Base-by-base conservation (phyloP, 495 filamentous ascomycete species). In the Lasiosphaeriaceae sp. region DNA sequence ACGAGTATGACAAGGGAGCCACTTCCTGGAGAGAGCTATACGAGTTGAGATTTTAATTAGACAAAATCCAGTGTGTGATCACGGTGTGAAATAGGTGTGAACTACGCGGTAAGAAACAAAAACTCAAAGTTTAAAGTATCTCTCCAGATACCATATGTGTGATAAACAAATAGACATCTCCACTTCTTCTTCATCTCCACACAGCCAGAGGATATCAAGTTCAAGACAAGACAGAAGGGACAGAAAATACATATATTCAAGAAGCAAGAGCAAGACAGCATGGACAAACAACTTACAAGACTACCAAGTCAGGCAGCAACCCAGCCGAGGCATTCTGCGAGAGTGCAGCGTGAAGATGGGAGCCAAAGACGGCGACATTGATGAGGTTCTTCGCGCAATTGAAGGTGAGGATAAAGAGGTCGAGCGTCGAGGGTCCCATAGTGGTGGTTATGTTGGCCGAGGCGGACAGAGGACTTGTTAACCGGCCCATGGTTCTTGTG, bases 21-120 rank as follows among this genome's bases (percentile, higher is more conserved):
- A 96, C 80, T 71, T 98, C 94, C 73, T 98, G 92, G 14, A 98
- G 83, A 43, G 85, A 92, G 64, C 77, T 80, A 57, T n/a, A 2
- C 39, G 14, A 43, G 12, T 43, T 14, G 39, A 43, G 39, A 17
- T 11, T 17, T 50, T 49, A 19, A 21, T 39, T 31, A n/a, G 20
- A 31, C 4, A 31, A 3, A 3, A 31, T 31, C 26, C 26, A 31
- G 26, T 9, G 9, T 3, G 3, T 31, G 26, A 31, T 31, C 26
- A 3, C 9, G 9, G n/a, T n/a, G n/a, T n/a, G 26, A 31, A 4
- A 9, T 3, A 31, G 26, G 26, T 31, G 26, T 31, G 26, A 31
- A 29, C n/a, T 14, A 23, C 11, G 47, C 11, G 2, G 9, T 11
- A 26, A 47, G 31, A 34, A 34, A 21, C 6, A 47, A 7, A 22